These are phyloP conservation scores for Colletotrichum sp. DNA, from an alignment of 2,329 filamentous ascomycete species.

Conservation along the genomic window DNA sequence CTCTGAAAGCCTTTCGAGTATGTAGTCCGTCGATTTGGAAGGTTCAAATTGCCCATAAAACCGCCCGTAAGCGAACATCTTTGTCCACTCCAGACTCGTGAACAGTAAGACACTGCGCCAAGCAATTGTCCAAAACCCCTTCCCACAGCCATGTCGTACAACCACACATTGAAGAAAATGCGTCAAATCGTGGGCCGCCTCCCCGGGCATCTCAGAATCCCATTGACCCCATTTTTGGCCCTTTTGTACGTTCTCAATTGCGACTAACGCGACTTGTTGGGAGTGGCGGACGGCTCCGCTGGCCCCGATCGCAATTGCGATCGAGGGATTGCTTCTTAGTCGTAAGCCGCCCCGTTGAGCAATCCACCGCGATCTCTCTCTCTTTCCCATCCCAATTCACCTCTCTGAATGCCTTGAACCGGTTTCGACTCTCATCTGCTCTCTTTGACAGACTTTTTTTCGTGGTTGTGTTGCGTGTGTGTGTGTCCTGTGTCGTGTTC, in stretches of 20 bases:
- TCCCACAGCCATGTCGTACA: background rate
- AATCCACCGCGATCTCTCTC: constrained; percentile 3
- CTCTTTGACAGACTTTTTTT: background rate
- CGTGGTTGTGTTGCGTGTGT: background rate
- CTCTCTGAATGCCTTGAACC: background rate
- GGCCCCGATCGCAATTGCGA: constrained; percentile 22
- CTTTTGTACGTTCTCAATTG: constrained; percentile 5
- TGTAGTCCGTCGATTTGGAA: background rate
- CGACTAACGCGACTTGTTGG: constrained; percentile 7
- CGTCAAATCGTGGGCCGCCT: background rate
- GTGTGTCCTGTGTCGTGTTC: background rate
- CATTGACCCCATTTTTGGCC: background rate
- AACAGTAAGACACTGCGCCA: background rate
- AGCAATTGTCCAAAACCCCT: background rate
- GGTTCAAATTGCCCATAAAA: background rate
- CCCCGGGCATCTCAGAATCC: background rate
- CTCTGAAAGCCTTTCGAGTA: too few relatives aligned
- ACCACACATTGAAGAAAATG: background rate
- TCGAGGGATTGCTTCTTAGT: constrained; percentile 21
- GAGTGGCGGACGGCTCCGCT: constrained; percentile 13
- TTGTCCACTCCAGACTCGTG: background rate
- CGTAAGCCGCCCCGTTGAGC: constrained; percentile 18
- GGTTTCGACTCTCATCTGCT: background rate
- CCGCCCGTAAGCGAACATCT: background rate
- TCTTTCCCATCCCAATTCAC: constrained; percentile 6